A percentile compares a stretch with the other conserved stretches of the same genome.
phyloP scores from a whole-genome alignment of 768 basidiomycete genomes.

The Suillus hirtellus region DNA sequence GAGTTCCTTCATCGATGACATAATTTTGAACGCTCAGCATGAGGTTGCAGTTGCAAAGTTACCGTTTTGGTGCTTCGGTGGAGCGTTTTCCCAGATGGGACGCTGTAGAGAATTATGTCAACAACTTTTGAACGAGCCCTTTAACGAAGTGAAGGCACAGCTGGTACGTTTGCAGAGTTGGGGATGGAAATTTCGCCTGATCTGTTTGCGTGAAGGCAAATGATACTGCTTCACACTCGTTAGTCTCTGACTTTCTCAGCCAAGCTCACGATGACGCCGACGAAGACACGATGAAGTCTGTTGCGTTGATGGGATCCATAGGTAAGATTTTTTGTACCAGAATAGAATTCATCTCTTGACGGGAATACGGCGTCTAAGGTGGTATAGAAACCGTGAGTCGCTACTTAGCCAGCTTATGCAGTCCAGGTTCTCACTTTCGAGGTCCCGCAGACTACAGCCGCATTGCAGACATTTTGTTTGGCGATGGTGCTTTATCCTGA shows the following conservation, averaged over 20 bases:
- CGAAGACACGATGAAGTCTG: background rate
- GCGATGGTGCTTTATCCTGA: conserved; percentile 32
- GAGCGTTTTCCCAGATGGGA: background rate
- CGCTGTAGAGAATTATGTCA: background rate
- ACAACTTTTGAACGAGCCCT: background rate
- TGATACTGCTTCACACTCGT: background rate
- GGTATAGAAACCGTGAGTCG: conserved; percentile 8
- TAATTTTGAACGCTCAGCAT: background rate
- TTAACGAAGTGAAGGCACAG: background rate
- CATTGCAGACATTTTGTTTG: conserved; percentile 25
- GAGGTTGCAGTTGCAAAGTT: background rate
- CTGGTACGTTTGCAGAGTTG: background rate
- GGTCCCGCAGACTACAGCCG: no score
- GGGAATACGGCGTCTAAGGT: background rate
- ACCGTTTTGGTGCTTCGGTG: background rate
- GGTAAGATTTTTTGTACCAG: background rate
- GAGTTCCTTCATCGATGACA: background rate
- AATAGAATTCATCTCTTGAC: background rate
- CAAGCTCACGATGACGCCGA: background rate
- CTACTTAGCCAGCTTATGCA: background rate
- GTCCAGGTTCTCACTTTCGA: background rate
- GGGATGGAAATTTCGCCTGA: background rate
- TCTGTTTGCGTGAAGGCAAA: background rate
- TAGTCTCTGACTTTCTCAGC: background rate
- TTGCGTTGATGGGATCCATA: background rate